phyloP scores from a whole-genome alignment of 352 stramenopile genomes.

The Globisporangium paroecandrum region DNA sequence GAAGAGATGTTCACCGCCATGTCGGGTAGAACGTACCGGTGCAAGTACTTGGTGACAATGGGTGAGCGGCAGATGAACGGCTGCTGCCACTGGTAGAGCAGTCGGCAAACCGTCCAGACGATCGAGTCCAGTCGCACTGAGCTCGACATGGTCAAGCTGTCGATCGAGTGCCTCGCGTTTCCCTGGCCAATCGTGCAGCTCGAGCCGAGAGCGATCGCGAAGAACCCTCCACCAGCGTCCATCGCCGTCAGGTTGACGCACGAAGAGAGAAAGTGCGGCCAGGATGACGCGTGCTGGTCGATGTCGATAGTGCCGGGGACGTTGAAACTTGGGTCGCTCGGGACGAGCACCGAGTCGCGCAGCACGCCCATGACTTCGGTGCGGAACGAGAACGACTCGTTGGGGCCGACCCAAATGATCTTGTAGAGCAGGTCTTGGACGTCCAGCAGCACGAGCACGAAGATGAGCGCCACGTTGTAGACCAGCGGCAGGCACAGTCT shows the following conservation, averaged over 20 bases:
- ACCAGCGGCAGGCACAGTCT: constrained; percentile 13
- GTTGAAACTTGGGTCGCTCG: neutral
- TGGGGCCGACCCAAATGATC: constrained; percentile 25
- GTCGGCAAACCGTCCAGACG: constrained; percentile 23
- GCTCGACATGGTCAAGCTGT: constrained; percentile 20
- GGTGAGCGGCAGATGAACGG: constrained; percentile 25
- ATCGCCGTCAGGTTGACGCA: constrained; percentile 18
- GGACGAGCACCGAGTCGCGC: constrained; percentile 10
- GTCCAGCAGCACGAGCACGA: constrained; percentile 17
- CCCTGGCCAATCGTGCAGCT: constrained; percentile 22
- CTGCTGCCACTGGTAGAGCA: constrained; percentile 22
- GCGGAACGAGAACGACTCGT: constrained; percentile 22
- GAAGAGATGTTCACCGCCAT: constrained; percentile 7
- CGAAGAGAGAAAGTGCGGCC: constrained; percentile 22
- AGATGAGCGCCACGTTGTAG: constrained; percentile 9
- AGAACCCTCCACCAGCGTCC: constrained; percentile 20
- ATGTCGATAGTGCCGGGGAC: neutral
- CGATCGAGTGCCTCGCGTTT: neutral
- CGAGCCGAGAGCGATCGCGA: constrained; percentile 17
- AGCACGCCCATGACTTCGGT: constrained; percentile 17
- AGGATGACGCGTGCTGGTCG: constrained; percentile 14
- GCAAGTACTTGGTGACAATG: constrained; percentile 23
- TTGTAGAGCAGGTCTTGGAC: constrained; percentile 29
- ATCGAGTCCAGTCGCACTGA: constrained; percentile 25
- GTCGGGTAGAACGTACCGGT: constrained; percentile 16